Percentiles rank a stretch among this genome's conserved stretches.
These are phyloP conservation scores for Lanmaoa rubissima DNA, from an alignment of 768 basidiomycete species.

Conservation along the genomic window DNA sequence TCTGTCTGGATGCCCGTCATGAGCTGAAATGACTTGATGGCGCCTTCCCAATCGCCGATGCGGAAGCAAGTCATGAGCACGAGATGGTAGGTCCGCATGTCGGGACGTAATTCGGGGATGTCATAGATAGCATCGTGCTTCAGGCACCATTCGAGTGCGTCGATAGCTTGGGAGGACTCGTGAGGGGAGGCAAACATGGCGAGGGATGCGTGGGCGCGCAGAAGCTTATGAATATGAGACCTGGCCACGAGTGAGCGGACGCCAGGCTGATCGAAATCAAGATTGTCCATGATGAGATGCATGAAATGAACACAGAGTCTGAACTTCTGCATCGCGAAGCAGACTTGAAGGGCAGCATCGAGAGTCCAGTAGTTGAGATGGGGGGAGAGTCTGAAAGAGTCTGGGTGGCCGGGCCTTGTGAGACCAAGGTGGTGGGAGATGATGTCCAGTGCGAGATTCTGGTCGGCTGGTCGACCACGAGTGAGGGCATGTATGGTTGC, in stretches of 20 bases:
- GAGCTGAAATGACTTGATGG: constrained; percentile 58
- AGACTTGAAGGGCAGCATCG: constrained; percentile 53
- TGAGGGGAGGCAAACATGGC: constrained; percentile 39
- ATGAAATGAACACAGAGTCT: constrained; percentile 54
- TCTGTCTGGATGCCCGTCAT: constrained; percentile 66
- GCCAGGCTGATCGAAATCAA: constrained; percentile 17
- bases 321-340: constrained; percentile 47
- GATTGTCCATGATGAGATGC: constrained; percentile 51
- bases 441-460: constrained; percentile 65
- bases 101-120: constrained; percentile 39
- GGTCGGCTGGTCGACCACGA: constrained; percentile 56
- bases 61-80: constrained; percentile 66
- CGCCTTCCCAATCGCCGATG: constrained; percentile 58
- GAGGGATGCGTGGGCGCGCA: constrained; percentile 47
- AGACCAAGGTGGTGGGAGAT: constrained; percentile 63
- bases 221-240: constrained; percentile 59
- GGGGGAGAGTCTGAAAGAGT: constrained; percentile 36
- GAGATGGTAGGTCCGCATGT: constrained; percentile 51
- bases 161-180: constrained; percentile 49
- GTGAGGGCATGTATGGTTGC: constrained; percentile 54
- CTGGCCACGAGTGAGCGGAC: constrained; percentile 45
- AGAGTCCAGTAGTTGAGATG: constrained; percentile 49
- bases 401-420: constrained; percentile 42
- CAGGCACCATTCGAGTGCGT: constrained; percentile 69
- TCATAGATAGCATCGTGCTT: constrained; percentile 48